These are phyloP conservation scores for Xylaria sp. DNA, from an alignment of 2,329 filamentous ascomycete species.

Conservation along the genomic window DNA sequence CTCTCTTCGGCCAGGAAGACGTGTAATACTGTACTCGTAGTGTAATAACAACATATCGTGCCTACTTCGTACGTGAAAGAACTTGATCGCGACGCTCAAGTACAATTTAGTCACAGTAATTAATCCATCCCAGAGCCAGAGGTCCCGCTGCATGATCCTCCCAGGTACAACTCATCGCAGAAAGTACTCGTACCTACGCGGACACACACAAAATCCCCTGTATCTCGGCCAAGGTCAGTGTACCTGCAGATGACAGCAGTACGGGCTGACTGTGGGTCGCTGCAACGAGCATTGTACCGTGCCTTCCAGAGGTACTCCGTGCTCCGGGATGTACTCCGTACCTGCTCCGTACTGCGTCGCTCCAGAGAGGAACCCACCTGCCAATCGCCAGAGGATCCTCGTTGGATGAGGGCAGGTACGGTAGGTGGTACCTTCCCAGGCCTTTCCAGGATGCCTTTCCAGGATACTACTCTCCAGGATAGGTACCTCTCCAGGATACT, in stretches of 20 bases:
- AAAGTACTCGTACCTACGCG: conserved; percentile 4
- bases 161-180: conserved; percentile 8
- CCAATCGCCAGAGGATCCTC: too few species aligned
- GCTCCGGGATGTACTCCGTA: too few species aligned
- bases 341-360: too few species aligned
- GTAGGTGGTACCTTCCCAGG: too few species aligned
- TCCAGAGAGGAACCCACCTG: too few species aligned
- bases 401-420: too few species aligned
- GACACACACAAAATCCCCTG: conserved; percentile 8
- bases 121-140: conserved; percentile 2
- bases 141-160: conserved; percentile 8
- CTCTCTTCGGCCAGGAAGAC: conserved; percentile 6
- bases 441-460: too few species aligned
- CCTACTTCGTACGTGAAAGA: background rate
- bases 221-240: conserved; percentile 12
- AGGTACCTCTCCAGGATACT: too few species aligned
- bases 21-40: conserved; percentile 9
- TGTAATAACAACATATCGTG: conserved; percentile 8
- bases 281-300: conserved; percentile 17
- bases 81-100: conserved; percentile 3
- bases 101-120: background rate
- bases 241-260: conserved; percentile 21
- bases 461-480: too few species aligned
- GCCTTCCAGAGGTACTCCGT: conserved; percentile 3
- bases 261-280: conserved; percentile 22